Evolutionary conservation across 306 rosid species (phyloP).

Genomic region (Sophora flavescens): DNA sequence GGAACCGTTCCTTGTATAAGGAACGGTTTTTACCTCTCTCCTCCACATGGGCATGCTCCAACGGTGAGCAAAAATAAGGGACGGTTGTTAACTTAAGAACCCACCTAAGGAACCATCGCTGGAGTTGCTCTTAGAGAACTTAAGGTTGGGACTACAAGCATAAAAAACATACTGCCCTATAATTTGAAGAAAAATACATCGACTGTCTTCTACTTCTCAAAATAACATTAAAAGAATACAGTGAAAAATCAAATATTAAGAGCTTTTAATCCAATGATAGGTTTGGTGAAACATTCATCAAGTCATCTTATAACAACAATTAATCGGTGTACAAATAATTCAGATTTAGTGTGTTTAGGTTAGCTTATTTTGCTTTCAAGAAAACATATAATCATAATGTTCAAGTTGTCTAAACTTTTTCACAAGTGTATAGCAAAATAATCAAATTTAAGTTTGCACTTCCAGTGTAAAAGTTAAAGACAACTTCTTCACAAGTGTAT

Average conservation of each 20-base stretch:
- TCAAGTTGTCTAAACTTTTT: neutral
- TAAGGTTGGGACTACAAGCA: conserved; percentile 29
- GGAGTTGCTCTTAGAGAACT: neutral
- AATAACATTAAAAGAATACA: conserved; percentile 6
- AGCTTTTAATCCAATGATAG: conserved; percentile 11
- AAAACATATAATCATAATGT: neutral
- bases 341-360: neutral
- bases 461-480: neutral
- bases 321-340: neutral
- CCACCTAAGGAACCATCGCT: too few species aligned
- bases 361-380: conserved; percentile 29
- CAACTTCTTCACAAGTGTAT: neutral
- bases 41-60: too few species aligned
- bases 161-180: neutral
- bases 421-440: neutral
- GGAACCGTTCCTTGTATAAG: too few species aligned
- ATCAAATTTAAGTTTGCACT: neutral
- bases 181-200: conserved; percentile 13
- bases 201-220: neutral
- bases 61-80: too few species aligned
- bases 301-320: neutral
- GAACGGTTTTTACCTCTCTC: too few species aligned
- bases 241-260: neutral
- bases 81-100: too few species aligned
- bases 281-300: neutral